Conservation (phyloP, 2,329 filamentous ascomycete species). For the Beauveria medogensis region DNA sequence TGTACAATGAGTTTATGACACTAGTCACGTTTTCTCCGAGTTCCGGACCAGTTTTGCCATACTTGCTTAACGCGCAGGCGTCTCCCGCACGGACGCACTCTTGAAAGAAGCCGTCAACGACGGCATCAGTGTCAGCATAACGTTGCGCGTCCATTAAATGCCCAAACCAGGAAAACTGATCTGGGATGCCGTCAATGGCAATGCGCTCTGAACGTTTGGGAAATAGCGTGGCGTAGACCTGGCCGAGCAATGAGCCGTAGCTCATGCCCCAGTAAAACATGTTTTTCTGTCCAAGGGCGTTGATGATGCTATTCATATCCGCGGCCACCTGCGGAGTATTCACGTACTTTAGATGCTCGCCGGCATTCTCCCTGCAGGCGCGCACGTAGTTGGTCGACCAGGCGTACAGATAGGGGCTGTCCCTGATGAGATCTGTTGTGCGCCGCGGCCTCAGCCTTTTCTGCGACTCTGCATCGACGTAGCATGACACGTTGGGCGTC, state of each 20-base stretch:
- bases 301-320: slow-evolving; percentile 42
- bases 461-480: slow-evolving; percentile 27
- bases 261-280: slow-evolving; percentile 35
- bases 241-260: slow-evolving; percentile 27
- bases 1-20: slow-evolving; percentile 1
- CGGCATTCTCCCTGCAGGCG: slow-evolving; percentile 36
- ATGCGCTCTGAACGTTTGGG: slow-evolving; percentile 14
- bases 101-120: slow-evolving; percentile 4
- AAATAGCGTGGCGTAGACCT: slow-evolving; percentile 22
- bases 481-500: slow-evolving; percentile 29
- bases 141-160: background rate
- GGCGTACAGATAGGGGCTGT: slow-evolving; percentile 31
- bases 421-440: slow-evolving; percentile 20
- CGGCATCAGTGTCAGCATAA: background rate
- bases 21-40: background rate
- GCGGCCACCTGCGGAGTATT: slow-evolving; percentile 43
- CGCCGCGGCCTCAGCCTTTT: slow-evolving; percentile 18
- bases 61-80: background rate
- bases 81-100: slow-evolving; percentile 4
- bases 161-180: slow-evolving; percentile 8
- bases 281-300: slow-evolving; percentile 26
- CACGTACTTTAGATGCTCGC: slow-evolving; percentile 35
- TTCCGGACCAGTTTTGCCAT: background rate
- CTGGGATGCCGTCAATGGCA: slow-evolving; percentile 15
- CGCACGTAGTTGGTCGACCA: slow-evolving; percentile 33